phyloP scores from a whole-genome alignment of 371 early-diverging fungal genomes.

The Blastocladiella emersonii region DNA sequence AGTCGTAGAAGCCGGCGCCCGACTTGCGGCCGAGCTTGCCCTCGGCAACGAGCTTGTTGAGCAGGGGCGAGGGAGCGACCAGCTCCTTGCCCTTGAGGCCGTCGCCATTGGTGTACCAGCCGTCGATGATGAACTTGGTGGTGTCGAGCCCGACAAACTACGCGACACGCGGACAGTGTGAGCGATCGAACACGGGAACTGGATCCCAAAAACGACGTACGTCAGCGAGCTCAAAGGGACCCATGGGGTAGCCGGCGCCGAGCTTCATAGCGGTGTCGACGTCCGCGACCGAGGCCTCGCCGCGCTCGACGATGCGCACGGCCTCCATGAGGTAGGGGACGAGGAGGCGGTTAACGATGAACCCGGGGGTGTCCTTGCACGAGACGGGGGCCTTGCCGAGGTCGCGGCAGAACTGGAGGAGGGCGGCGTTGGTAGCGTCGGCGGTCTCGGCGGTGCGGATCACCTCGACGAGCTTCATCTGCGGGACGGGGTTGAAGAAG shows the following conservation, averaged over 20 bases:
- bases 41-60: conserved; percentile 59
- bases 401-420: conserved; percentile 47
- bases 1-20: conserved; percentile 81
- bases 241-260: conserved; percentile 97
- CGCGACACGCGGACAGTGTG: not conserved
- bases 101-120: conserved; percentile 61
- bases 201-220: conserved; percentile 33
- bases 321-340: conserved; percentile 95
- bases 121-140: conserved; percentile 82
- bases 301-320: conserved; percentile 75
- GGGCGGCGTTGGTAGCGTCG: conserved; percentile 39
- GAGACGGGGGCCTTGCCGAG: conserved; percentile 77
- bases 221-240: conserved; percentile 86
- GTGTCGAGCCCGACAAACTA: conserved; percentile 93
- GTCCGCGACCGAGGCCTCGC: conserved; percentile 73
- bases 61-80: conserved; percentile 44
- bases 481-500: conserved; percentile 94
- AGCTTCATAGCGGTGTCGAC: conserved; percentile 95
- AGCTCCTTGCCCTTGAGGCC: conserved; percentile 54
- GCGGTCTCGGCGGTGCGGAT: conserved; percentile 54
- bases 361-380: conserved; percentile 97
- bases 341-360: conserved; percentile 90
- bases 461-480: conserved; percentile 94
- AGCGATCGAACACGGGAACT: not conserved
- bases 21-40: conserved; percentile 77